Percentiles rank a stretch among this genome's conserved stretches.
Evolutionary conservation across 192 early-diverging fungal species (phyloP).

Genomic region (Coemansia sp.): DNA sequence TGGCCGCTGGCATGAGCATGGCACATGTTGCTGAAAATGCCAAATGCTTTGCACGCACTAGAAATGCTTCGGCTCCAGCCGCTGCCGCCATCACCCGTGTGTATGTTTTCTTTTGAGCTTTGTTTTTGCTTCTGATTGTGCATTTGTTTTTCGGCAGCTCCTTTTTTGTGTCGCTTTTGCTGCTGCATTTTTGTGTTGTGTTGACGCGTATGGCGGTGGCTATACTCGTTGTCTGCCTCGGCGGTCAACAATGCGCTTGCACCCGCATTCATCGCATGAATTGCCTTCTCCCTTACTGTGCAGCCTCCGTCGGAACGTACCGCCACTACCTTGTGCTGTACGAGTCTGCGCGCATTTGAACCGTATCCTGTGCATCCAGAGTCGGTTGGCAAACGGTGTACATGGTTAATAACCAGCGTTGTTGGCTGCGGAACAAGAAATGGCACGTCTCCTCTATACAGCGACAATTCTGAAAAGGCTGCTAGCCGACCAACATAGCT

Average conservation of each 20-base stretch:
- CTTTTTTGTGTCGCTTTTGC: slow-evolving; percentile 3
- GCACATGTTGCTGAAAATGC: background rate
- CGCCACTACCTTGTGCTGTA: slow-evolving; percentile 33
- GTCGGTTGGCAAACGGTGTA: slow-evolving; percentile 25
- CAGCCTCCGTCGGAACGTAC: slow-evolving; percentile 37
- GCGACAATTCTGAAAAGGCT: slow-evolving; percentile 32
- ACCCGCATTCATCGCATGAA: slow-evolving; percentile 43
- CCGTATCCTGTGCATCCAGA: slow-evolving; percentile 50
- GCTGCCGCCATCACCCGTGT: slow-evolving; percentile 4
- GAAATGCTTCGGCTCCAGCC: background rate
- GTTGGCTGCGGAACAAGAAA: slow-evolving; percentile 25
- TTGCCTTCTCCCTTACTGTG: slow-evolving; percentile 38
- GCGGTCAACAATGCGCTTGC: slow-evolving; percentile 40
- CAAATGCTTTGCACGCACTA: background rate
- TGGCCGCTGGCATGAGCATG: background rate
- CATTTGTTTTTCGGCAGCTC: slow-evolving; percentile 5
- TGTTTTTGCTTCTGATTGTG: slow-evolving; percentile 4
- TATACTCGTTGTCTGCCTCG: slow-evolving; percentile 1
- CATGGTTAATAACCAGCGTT: slow-evolving; percentile 28
- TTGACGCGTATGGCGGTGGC: background rate
- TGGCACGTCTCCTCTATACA: slow-evolving; percentile 27
- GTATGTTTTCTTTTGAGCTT: background rate
- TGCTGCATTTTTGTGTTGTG: background rate
- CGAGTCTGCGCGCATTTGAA: slow-evolving; percentile 24
- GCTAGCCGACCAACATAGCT: slow-evolving; percentile 41